Percentiles rank a stretch among this genome's conserved stretches.
Conservation (phyloP, 257 asterid genomes). For the Solanum chmielewskii region DNA sequence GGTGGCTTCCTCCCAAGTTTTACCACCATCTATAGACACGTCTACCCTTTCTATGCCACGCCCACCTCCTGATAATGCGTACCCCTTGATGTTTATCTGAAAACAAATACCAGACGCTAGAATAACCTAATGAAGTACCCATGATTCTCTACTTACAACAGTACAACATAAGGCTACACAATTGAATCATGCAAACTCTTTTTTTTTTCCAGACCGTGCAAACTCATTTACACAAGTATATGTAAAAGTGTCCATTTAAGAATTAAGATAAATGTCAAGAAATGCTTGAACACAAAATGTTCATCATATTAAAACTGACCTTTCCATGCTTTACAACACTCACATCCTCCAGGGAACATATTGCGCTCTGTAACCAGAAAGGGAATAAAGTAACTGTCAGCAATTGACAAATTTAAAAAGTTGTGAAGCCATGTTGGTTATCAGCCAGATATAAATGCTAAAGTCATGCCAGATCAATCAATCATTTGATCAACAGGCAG, state of each 20-base stretch:
- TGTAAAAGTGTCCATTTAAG: not conserved
- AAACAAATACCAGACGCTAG: not conserved
- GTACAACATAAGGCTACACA: not conserved
- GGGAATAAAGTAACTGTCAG: not conserved
- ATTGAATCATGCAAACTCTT: not conserved
- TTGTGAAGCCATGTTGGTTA: not conserved
- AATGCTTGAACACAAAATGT: not conserved
- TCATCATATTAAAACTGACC: conserved; percentile 34
- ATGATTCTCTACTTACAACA: not conserved
- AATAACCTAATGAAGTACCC: not conserved
- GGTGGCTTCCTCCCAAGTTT: conserved; percentile 85
- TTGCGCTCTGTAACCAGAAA: conserved; percentile 69
- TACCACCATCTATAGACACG: conserved; percentile 76
- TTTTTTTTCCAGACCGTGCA: not conserved
- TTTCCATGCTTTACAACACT: conserved; percentile 54
- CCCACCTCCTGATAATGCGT: conserved; percentile 95
- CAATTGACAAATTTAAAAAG: not conserved
- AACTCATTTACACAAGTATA: not conserved
- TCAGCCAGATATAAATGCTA: not conserved
- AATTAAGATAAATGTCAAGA: not conserved
- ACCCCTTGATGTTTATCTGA: conserved; percentile 79
- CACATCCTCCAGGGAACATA: conserved; percentile 80
- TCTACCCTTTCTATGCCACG: conserved; percentile 97
- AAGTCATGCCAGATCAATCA: not conserved
- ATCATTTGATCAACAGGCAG: not conserved